Evolutionary conservation across 768 basidiomycete genomes (phyloP), one percentile per base, ranked within the genome.

Genomic region (Hygrocybe punicea): DNA sequence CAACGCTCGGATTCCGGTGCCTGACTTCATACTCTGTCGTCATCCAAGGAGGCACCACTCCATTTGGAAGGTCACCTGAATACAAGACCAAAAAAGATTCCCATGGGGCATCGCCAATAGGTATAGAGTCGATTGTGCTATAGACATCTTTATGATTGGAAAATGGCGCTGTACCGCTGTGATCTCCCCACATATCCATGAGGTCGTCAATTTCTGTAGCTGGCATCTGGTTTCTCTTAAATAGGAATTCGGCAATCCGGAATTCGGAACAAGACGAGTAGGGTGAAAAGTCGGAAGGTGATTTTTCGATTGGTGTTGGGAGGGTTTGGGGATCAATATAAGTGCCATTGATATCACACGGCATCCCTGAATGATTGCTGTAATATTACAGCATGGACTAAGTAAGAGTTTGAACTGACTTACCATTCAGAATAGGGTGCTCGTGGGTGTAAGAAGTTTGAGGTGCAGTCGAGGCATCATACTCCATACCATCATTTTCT

Each of bases 31-130:
- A 71, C 8, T 53, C 42, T 2, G 56, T 53, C 7, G 37, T 46
- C 59, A 67, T 75, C 78, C 76, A 79, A 9, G 67, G 21, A 10
- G 55, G 55, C 17, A 29, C 23, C n/a, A 21, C 48, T 25, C 5
- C 48, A 21, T 42, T 11, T 2, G 48, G 48, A 8, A 49, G 19
- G n/a, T 24, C 21, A 23, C 48, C 48, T 21, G 21, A n/a, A 33
- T 49, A 49, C 9, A 3, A 11, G 48, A 49, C 23, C 10, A 9
- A 24, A 33, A 49, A 52, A 17, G 29, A 29, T 16, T 52, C 29
- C 29, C 29, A 29, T 29, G 29, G 29, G 29, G 29, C 29, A 29
- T 29, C 8, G 8, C 29, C 29, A 29, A 29, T 29, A 29, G 29
- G 29, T 29, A 29, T 29, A 29, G 29, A 29, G 29, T 29, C 29